Base-by-base conservation (phyloP, 345 rosid genomes). In the Aquilaria yunnanensis region DNA sequence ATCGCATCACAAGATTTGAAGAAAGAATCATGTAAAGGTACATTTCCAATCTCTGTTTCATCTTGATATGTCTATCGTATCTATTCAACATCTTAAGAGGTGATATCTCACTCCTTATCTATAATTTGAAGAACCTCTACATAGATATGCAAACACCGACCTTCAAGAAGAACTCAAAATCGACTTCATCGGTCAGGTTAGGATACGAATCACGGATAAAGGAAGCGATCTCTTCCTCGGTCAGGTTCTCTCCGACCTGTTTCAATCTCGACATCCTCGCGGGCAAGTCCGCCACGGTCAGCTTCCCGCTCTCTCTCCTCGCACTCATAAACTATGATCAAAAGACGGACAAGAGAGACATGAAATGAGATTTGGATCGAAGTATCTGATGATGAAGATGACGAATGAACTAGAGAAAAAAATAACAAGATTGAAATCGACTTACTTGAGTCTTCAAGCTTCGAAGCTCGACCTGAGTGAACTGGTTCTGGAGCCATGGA, bases 401-500 rank as follows among this genome's bases (percentile, higher is more conserved):
- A 37, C 2, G 8, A 37, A 37, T 37, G 43, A 4, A 37, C 7
- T 3, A 3, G 43, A 37, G 8, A 56, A 30, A 29, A n/a, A 3
- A 37, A 31, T 4, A 45, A 45, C 51, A 53, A 0, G 16, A 47
- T 9, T 31, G 10, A 37, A 3, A 51, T 47, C 41, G 43, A 13
- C 75, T 62, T 78, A 88, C 99, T 50, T 94, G 96, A 70, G 92
- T 64, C 77, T 94, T 94, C 53, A 94, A 86, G 81, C 99, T 86
- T 29, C 97, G 86, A 63, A 90, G 99, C 90, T 94, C 99, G 48
- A 94, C 99, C 59, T 94, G 99, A 49, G 99, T 94, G 85, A 94
- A 94, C 83, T 94, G 99, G 72, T 88, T 94, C 60, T 94, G 99
- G 47, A 94, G 92, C 86, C 75, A 88, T 65, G 97, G 96, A 88